These are phyloP conservation scores for Themeda triandra DNA, from an alignment of 176 grass and related monocot species.

Conservation along the genomic window DNA sequence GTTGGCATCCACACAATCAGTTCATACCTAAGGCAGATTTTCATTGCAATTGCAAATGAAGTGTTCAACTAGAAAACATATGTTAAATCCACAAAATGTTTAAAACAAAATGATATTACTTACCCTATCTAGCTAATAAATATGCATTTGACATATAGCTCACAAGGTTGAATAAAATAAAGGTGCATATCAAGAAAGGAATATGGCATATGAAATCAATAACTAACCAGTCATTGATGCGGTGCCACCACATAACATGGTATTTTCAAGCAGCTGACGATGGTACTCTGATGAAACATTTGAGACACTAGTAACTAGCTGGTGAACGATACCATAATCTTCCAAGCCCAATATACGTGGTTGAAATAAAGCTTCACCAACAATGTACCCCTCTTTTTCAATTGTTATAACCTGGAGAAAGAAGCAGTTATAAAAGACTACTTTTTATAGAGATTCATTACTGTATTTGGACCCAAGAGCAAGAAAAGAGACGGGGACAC, in stretches of 20 bases:
- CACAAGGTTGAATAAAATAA: conserved; percentile 4
- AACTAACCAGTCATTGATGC: conserved; percentile 76
- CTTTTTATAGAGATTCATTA: neutral
- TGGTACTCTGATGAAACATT: conserved; percentile 91
- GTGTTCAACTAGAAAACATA: neutral
- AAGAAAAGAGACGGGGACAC: neutral
- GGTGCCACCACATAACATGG: conserved; percentile 88
- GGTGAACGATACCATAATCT: conserved; percentile 93
- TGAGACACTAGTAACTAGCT: conserved; percentile 74
- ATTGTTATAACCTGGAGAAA: conserved; percentile 78
- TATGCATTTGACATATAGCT: neutral
- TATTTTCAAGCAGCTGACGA: conserved; percentile 89
- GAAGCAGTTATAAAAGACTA: conserved; percentile 7
- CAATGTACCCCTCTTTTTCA: conserved; percentile 70
- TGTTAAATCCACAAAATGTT: neutral
- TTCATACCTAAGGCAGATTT: conserved; percentile 3
- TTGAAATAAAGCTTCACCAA: conserved; percentile 97
- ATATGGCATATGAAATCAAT: conserved; percentile 15
- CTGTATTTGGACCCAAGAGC: neutral
- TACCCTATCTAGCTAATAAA: neutral
- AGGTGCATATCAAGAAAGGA: conserved; percentile 4
- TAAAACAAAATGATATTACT: neutral
- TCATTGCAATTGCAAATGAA: neutral
- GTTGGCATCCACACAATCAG: conserved; percentile 1
- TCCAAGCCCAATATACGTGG: conserved; percentile 82